Evolutionary conservation across 139 green algal species (phyloP), one percentile per base, ranked within the genome.

Genomic region (Chlamydomonas sp.): DNA sequence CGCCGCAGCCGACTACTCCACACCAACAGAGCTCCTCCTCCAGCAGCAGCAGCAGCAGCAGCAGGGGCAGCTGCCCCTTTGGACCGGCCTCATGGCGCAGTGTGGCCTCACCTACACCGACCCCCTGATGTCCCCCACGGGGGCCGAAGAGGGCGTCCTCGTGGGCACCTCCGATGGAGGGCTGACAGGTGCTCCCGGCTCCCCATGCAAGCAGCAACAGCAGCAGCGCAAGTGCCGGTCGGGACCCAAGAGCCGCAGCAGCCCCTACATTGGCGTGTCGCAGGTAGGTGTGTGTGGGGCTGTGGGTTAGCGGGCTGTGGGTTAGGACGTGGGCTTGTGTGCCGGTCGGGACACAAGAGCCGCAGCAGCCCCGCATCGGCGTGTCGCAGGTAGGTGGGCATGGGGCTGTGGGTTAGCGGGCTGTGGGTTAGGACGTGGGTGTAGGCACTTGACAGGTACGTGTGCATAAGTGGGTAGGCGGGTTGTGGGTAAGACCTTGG

Each of bases 181-280:
- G 31, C 31, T 49, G 31, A 49, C 31, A 49, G 31, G 31, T 49
- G 31, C 31, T 49, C 31, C 31, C 31, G 31, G 31, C 31, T 49
- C 31, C 31, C 31, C 31, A 49, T 49, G 31, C 31, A 49, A 49
- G 31, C 31, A 49, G 31, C 31, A 49, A 49, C 31, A 49, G 4
- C 12, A 14, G 0, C 69, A 61, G 60, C 71, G 71, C 12, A 77
- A 77, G 64, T 73, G 79, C 71, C 85, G 88, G 14, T 92, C 89
- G 72, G 89, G 89, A 1, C 89, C 89, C 60, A 89, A 89, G 68
- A 89, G 85, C 76, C 88, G 85, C 68, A 79, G 79, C 79, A 89
- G 80, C 18, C 80, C 80, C 14, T 92, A 84, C 62, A 92, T 92
- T 67, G 89, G 89, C 8, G 85, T 92, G 5, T 89, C 80, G 6